phyloP scores from a whole-genome alignment of 257 asterid species.

The Solanum peruvianum region DNA sequence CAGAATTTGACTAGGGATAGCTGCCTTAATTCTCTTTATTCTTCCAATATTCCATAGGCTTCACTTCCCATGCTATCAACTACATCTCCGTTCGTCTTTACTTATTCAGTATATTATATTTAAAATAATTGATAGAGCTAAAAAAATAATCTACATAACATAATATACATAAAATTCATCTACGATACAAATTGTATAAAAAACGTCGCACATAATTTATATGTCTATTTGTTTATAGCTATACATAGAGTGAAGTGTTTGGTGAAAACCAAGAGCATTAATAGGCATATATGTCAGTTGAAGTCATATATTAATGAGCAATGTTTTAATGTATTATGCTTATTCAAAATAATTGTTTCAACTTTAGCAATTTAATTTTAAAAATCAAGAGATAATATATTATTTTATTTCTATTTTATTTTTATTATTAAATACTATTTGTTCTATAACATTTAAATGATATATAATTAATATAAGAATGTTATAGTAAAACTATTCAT shows the following conservation, averaged over 20 bases:
- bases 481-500: too few species aligned
- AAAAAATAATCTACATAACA: too few species aligned
- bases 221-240: not conserved
- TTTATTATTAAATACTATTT: too few species aligned
- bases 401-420: too few species aligned
- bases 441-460: not conserved
- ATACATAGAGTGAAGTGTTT: not conserved
- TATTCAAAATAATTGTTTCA: too few species aligned
- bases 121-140: too few species aligned
- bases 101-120: too few species aligned
- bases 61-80: not conserved
- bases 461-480: too few species aligned
- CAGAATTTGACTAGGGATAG: constrained; percentile 9
- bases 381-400: too few species aligned
- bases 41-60: constrained; percentile 11
- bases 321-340: too few species aligned
- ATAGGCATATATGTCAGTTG: not conserved
- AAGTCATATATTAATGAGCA: not conserved
- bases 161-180: too few species aligned
- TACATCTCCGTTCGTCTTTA: not conserved
- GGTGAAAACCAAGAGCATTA: not conserved
- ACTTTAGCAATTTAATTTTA: not conserved
- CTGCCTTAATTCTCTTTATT: not conserved
- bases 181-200: too few species aligned
- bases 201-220: rapidly evolving